Evolutionary conservation across 2,329 filamentous ascomycete genomes (phyloP), one percentile per base, ranked within the genome.

Genomic region (Pestalotiopsis sp.): DNA sequence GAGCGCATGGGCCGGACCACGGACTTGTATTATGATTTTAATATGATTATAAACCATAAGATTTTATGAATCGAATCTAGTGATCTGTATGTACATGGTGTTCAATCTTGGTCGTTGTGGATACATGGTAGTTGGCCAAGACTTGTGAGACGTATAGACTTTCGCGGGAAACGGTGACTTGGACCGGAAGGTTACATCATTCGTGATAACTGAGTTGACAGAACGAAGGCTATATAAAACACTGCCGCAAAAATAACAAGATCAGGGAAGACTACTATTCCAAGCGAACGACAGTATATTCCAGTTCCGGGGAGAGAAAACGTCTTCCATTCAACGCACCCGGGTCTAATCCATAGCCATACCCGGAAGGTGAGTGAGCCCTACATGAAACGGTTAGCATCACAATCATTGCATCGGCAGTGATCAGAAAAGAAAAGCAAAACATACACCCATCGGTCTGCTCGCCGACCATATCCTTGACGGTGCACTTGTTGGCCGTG

Each of bases 361-460:
- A n/a, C 64, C 64, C 4, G 64, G 64, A 13, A 66, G 64, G 6
- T 66, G 20, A 38, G 64, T 36, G 3, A 66, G 41, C 64, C 64
- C 64, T 66, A n/a, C 31, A 38, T 49, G 2, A 9, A 12, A 38
- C 38, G 70, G 62, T 83, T 9, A 64, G 40, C n/a, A 31, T 25
- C 0, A 82, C 69, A 31, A 27, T 27, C 25, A 27, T 27, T 27
- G 25, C 25, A 27, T 27, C 25, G 25, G 4, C 4, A 27, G 25
- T 27, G 25, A 4, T 4, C 25, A 27, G 25, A 49, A 12, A 41
- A 41, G 20, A 57, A 31, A 31, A 6, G 31, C 0, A 13, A 65
- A 65, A 77, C 78, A 20, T 75, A 79, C 78, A 79, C 73, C 78
- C 76, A 11, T 77, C 76, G 13, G 74, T 75, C 13, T 74, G 66